phyloP scores from a whole-genome alignment of 495 filamentous ascomycete genomes.

The Collariella sp. region DNA sequence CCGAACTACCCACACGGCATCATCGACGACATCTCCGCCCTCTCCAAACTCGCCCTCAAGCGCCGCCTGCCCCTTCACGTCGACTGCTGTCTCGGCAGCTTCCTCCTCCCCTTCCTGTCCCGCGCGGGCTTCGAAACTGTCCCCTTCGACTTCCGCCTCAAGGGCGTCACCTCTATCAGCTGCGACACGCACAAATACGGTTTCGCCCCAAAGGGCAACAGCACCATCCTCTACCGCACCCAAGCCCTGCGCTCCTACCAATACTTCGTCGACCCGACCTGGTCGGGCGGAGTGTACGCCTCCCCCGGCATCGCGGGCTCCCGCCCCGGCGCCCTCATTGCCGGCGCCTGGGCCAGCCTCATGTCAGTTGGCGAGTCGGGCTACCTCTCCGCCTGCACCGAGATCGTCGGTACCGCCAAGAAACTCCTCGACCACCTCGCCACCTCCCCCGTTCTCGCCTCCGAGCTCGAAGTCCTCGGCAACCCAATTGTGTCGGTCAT shows the following conservation, averaged over 20 bases:
- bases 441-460: conserved; percentile 52
- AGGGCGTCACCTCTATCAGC: conserved; percentile 87
- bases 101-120: conserved; percentile 84
- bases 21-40: conserved; percentile 81
- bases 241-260: conserved; percentile 70
- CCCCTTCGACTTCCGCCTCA: conserved; percentile 87
- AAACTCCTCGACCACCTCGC: conserved; percentile 70
- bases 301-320: conserved; percentile 86
- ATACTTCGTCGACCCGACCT: conserved; percentile 92
- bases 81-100: conserved; percentile 94
- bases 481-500: conserved; percentile 83
- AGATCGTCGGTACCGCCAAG: conserved; percentile 82
- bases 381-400: conserved; percentile 74
- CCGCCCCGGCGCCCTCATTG: conserved; percentile 86
- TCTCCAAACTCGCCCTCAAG: conserved; percentile 75
- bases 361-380: conserved; percentile 85
- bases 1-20: conserved; percentile 98
- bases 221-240: conserved; percentile 81
- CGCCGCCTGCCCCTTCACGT: conserved; percentile 84
- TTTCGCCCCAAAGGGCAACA: conserved; percentile 96
- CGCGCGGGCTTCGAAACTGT: conserved; percentile 81
- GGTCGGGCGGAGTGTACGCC: conserved; percentile 93
- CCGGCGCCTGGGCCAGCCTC: conserved; percentile 83
- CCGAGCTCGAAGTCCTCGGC: conserved; percentile 73
- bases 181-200: conserved; percentile 99